Base-by-base conservation (phyloP, 495 filamentous ascomycete species). In the Podospora didyma region DNA sequence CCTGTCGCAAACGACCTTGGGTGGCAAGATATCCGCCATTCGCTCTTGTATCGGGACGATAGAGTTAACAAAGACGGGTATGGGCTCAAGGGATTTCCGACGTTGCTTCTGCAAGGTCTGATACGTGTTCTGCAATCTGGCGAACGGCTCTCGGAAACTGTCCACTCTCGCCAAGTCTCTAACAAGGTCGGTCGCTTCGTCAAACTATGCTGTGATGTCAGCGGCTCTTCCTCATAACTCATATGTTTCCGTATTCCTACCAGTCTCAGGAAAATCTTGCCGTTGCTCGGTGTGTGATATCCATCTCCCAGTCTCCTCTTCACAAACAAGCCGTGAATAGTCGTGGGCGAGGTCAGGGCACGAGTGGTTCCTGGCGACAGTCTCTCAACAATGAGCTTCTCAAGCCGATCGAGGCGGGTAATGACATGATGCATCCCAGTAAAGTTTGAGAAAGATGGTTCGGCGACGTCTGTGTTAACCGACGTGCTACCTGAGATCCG, bases 41-140 rank as follows among this genome's bases (percentile, higher is more conserved):
- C 72, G 70, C 50, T 72, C 67, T 53, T 70, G 65, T n/a, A 75
- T 68, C 2, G 72, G 69, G 53, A 69, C 69, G 59, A 72, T 66
- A 24, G 72, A 71, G 34, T 75, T 67, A 19, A 72, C 67, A 35
- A 64, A 75, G 19, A 75, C 70, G 2, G 62, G 59, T n/a, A 73
- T 72, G 9, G 72, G 70, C 12, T 63, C 57, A 6, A 65, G 62
- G 2, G 53, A 59, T 55, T 68, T 69, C 41, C 61, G 63, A 53
- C 65, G 64, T 11, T 72, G 69, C 41, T 64, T 62, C 55, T 69
- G 67, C 12, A 75, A 49, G 28, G 62, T 59, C 51, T 56, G 67
- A 46, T 72, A 62, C 16, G 71, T 62, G 24, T 62, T 66, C 47
- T 68, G 63, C 44, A 70, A 57, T 23, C 65, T 62, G 37, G 62